Evolutionary conservation across 2,329 filamentous ascomycete species (phyloP).

Genomic region (Colletotrichum scovillei): DNA sequence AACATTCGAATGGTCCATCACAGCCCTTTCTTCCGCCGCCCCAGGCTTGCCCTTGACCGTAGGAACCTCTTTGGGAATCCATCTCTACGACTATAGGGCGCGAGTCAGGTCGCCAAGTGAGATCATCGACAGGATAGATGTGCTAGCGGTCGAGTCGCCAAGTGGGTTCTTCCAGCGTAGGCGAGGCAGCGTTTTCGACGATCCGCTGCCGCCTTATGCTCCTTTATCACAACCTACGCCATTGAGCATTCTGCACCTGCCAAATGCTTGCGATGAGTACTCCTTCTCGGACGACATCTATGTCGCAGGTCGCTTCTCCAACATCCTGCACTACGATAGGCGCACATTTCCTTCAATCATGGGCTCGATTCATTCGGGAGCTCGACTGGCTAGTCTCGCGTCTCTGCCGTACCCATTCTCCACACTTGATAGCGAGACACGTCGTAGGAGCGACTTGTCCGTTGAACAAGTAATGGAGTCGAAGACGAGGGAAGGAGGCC

Average conservation of each 20-base stretch:
- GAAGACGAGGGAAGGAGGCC: slow-evolving; percentile 64
- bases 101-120: slow-evolving; percentile 46
- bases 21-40: slow-evolving; percentile 78
- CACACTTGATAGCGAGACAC: slow-evolving; percentile 68
- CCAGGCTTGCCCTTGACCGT: slow-evolving; percentile 80
- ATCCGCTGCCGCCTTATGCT: slow-evolving; percentile 70
- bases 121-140: slow-evolving; percentile 29
- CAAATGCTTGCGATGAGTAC: slow-evolving; percentile 61
- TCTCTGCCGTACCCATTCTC: slow-evolving; percentile 77
- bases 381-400: slow-evolving; percentile 78
- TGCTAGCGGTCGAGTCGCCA: slow-evolving; percentile 39
- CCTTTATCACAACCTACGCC: slow-evolving; percentile 84
- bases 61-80: slow-evolving; percentile 83
- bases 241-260: slow-evolving; percentile 83
- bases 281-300: slow-evolving; percentile 83
- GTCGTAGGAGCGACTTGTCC: slow-evolving; percentile 66
- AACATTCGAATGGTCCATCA: slow-evolving; percentile 84
- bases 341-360: slow-evolving; percentile 83
- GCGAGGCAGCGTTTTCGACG: slow-evolving; percentile 58
- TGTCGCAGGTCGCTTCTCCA: slow-evolving; percentile 89
- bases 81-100: slow-evolving; percentile 82
- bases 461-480: slow-evolving; percentile 63
- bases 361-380: slow-evolving; percentile 86
- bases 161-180: slow-evolving; percentile 47
- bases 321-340: slow-evolving; percentile 88